Percentiles rank a stretch among this genome's conserved stretches.
Evolutionary conservation across 371 early-diverging fungal genomes (phyloP).

Genomic region (Nematocida ironsii): DNA sequence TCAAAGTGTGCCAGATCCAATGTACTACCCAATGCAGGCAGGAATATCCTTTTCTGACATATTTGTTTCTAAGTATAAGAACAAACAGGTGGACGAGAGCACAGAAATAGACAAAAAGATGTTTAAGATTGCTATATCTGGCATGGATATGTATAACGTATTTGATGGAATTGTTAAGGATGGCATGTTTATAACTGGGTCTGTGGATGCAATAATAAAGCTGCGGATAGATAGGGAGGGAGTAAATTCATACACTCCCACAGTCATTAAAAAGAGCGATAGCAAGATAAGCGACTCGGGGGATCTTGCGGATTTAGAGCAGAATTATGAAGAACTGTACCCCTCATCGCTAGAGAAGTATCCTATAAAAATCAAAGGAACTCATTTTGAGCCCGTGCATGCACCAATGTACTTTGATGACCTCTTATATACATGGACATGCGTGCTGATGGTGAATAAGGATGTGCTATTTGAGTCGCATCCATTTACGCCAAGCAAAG

Average conservation of each 20-base stretch:
- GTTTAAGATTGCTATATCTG: conserved; percentile 23
- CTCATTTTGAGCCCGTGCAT: background rate
- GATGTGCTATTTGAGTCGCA: conserved; percentile 14
- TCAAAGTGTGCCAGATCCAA: conserved; percentile 65
- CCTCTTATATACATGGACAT: conserved; percentile 15
- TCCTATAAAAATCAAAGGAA: conserved; percentile 11
- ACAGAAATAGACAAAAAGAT: conserved; percentile 31
- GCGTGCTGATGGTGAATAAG: conserved; percentile 24
- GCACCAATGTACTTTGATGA: conserved; percentile 29
- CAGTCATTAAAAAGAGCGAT: background rate
- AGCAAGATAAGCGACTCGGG: background rate
- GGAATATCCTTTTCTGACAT: conserved; percentile 54
- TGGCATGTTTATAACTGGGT: conserved; percentile 9
- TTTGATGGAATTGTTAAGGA: conserved; percentile 29
- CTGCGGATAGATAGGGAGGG: conserved; percentile 7
- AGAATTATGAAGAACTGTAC: background rate
- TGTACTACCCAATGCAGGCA: conserved; percentile 66
- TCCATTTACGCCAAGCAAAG: conserved; percentile 30
- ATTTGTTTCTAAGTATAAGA: conserved; percentile 51
- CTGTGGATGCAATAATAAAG: background rate
- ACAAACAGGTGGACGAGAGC: conserved; percentile 32
- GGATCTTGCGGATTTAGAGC: background rate
- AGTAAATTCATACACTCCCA: background rate
- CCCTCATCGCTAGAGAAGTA: conserved; percentile 23
- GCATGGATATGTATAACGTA: conserved; percentile 34